Evolutionary conservation across 768 basidiomycete genomes (phyloP), one percentile per base, ranked within the genome.

Genomic region (Botryobasidium botryosum): DNA sequence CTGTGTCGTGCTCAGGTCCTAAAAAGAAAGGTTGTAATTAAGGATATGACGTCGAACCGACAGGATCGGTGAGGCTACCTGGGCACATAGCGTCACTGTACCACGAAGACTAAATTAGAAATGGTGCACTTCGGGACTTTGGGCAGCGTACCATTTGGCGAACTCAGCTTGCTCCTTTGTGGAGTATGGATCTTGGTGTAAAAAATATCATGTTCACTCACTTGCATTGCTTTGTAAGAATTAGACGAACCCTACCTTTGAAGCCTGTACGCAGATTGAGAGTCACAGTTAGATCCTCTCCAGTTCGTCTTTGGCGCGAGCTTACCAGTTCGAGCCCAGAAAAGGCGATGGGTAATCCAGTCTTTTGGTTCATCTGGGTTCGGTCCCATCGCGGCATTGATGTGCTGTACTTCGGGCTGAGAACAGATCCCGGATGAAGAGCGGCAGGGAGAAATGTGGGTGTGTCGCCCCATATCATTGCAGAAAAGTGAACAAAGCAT

Each of bases 401-500:
- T 60, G 45, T 77, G 75, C 45, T 71, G 61, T 6, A 67, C 40
- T 5, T 72, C 71, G 1, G 59, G 50, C 1, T 62, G 67, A 1
- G 54, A 57, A 53, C 75, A 78, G n/a, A n/a, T n/a, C n/a, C n/a
- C n/a, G n/a, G n/a, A n/a, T n/a, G n/a, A n/a, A n/a, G n/a, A n/a
- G n/a, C n/a, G n/a, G n/a, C n/a, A n/a, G n/a, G n/a, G n/a, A n/a
- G n/a, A n/a, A n/a, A n/a, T n/a, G n/a, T n/a, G n/a, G n/a, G n/a
- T n/a, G n/a, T n/a, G n/a, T n/a, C n/a, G n/a, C n/a, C 75, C 75
- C 57, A 75, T 61, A 12, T 68, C 59, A 1, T 66, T 62, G 50
- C 73, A 77, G 24, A 72, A 55, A n/a, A 75, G 61, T 37, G 65
- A 75, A 52, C 76, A 77, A 62, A 77, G 64, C 70, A 76, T 72